Conservation (phyloP, 106 monocot species). For the Platanthera guangdongensis region DNA sequence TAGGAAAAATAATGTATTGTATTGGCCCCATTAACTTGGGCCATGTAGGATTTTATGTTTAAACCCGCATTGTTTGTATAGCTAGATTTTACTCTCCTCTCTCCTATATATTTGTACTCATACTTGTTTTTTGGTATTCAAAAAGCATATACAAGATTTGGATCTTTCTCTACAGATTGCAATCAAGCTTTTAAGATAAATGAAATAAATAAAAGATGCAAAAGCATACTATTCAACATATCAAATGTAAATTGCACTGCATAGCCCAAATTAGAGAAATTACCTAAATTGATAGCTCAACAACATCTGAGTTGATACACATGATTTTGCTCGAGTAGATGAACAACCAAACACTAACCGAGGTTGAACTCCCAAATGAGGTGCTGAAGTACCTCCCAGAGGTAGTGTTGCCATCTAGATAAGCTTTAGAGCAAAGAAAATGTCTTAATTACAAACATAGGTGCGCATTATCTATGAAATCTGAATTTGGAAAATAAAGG, state of each 20-base stretch:
- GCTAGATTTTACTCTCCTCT: too few relatives aligned
- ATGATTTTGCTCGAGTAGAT: slow-evolving; percentile 2
- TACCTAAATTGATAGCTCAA: neutral
- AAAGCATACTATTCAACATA: neutral
- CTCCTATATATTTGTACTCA: too few relatives aligned
- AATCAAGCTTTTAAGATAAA: too few relatives aligned
- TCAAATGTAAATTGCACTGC: neutral
- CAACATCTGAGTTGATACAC: neutral
- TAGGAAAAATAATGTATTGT: too few relatives aligned
- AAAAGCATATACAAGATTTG: too few relatives aligned
- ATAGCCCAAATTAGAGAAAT: neutral
- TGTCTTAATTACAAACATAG: neutral
- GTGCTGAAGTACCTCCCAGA: slow-evolving; percentile 6
- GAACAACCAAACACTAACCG: slow-evolving; percentile 4
- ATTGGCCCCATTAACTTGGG: too few relatives aligned
- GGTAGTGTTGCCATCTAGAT: slow-evolving; percentile 7
- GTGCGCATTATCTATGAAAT: neutral
- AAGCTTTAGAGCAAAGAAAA: slow-evolving; percentile 6
- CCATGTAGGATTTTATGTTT: too few relatives aligned
- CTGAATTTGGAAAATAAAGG: neutral
- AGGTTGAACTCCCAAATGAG: neutral
- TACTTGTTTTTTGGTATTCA: too few relatives aligned
- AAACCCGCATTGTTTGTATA: too few relatives aligned
- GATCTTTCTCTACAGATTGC: too few relatives aligned
- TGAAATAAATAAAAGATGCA: neutral